A percentile compares a stretch with the other conserved stretches of the same genome.
Conservation (phyloP, 2,329 filamentous ascomycete genomes). For the Aspergillus nomiae region DNA sequence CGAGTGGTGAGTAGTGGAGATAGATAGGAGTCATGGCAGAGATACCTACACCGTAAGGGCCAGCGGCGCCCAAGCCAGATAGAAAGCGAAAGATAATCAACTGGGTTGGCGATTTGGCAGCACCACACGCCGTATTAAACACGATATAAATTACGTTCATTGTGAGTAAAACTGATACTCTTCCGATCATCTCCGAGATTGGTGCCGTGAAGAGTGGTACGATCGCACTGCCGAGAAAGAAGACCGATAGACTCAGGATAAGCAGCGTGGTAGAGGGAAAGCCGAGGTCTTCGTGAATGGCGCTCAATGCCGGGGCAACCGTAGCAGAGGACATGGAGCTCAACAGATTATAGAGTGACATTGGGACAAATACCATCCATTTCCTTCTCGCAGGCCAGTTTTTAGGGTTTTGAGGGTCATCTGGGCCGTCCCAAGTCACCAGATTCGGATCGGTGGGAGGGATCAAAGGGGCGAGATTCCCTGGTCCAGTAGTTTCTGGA, state of each 20-base stretch:
- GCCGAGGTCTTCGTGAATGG: slow-evolving; percentile 56
- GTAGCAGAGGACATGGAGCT: slow-evolving; percentile 65
- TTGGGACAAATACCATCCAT: slow-evolving; percentile 58
- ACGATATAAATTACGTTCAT: slow-evolving; percentile 45
- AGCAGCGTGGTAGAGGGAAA: slow-evolving; percentile 48
- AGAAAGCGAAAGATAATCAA: slow-evolving; percentile 6
- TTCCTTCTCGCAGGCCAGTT: slow-evolving; percentile 59
- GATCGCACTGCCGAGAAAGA: slow-evolving; percentile 55
- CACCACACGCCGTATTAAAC: slow-evolving; percentile 62
- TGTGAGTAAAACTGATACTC: background rate
- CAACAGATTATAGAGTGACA: slow-evolving; percentile 61
- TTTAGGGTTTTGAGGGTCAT: slow-evolving; percentile 48
- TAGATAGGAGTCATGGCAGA: background rate
- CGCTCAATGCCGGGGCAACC: slow-evolving; percentile 52
- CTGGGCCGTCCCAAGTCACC: slow-evolving; percentile 31
- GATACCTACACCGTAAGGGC: slow-evolving; percentile 1
- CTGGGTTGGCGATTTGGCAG: background rate
- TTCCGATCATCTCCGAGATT: background rate
- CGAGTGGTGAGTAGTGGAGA: background rate
- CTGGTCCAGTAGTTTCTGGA: background rate
- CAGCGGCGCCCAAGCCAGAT: slow-evolving; percentile 4
- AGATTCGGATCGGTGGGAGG: background rate
- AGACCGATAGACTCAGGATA: slow-evolving; percentile 55
- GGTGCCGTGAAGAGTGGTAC: background rate
- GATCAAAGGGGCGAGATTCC: background rate